Percentiles rank a stretch among this genome's conserved stretches.
phyloP scores from a whole-genome alignment of 108 stramenopile genomes.

The Nitzschia sp. region DNA sequence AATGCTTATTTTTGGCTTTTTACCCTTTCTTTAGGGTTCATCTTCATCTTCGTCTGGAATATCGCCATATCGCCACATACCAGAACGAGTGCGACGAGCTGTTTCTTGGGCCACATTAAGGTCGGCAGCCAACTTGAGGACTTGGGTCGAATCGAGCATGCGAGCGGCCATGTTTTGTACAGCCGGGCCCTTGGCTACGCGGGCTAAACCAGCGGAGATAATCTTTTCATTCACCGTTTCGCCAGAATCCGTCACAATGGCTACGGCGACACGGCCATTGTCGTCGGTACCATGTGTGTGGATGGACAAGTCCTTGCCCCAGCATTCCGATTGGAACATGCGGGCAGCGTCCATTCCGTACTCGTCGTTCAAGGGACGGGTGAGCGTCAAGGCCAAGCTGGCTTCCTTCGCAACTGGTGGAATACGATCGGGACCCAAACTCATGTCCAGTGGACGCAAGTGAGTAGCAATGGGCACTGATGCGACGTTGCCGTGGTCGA shows the following conservation, averaged over 20 bases:
- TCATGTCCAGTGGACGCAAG: constrained; percentile 86
- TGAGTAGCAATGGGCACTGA: constrained; percentile 71
- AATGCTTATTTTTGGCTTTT: too few species aligned
- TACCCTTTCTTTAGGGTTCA: too few species aligned
- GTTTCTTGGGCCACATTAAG: constrained; percentile 69
- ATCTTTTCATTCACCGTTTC: constrained; percentile 79
- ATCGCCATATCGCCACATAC: constrained; percentile 93
- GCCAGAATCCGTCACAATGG: constrained; percentile 49
- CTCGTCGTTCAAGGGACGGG: constrained; percentile 75
- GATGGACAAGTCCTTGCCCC: constrained; percentile 80
- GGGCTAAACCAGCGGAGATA: constrained; percentile 71
- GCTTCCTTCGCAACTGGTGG: constrained; percentile 88
- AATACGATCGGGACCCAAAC: constrained; percentile 69
- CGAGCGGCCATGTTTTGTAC: constrained; percentile 49
- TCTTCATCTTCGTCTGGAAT: constrained; percentile 89
- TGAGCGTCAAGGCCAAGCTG: constrained; percentile 68
- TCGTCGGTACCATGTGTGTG: constrained; percentile 61
- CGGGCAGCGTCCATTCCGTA: constrained; percentile 86
- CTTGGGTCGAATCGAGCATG: constrained; percentile 56
- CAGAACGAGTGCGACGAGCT: constrained; percentile 72
- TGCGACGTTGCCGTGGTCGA: constrained; percentile 97
- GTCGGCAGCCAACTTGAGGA: constrained; percentile 60
- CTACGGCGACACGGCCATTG: constrained; percentile 64
- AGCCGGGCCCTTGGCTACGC: constrained; percentile 59
- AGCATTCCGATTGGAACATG: constrained; percentile 72